Base-by-base conservation (phyloP, 495 filamentous ascomycete species). In the Astrothelium subdiscretum region DNA sequence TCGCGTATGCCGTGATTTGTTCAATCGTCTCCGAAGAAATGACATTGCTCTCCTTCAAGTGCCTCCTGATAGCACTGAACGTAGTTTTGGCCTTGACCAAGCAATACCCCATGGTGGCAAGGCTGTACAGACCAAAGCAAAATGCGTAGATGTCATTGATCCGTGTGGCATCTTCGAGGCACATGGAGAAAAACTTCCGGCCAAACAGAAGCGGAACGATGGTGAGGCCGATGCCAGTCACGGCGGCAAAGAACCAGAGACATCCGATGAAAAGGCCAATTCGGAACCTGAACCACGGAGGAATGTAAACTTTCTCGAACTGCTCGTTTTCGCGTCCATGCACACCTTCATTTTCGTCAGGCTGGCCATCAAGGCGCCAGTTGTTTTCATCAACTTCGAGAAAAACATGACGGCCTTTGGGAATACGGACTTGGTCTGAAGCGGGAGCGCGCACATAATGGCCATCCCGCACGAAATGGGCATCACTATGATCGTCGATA, bases 91-190 rank as follows among this genome's bases (percentile, higher is more conserved):
- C 57, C 26, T 65, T 59, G 29, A 60, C 31, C 24, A 81, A 65
- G 31, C 78, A 67, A 70, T 89, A 92, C 15, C 79, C 74, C 15
- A 82, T 68, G 4, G 81, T 81, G 59, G 88, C 88, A 29, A 94
- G 79, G 20, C 89, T 76, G 69, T 91, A 92, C 61, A 92, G 79
- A 22, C 94, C 94, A 40, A 90, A 83, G 57, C 89, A 94, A 72
- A 96, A 95, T 12, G 95, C 92, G 71, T 99, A 97, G 38, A 99
- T 86, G 71, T 99, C 94, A 72, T 97, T 97, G 70, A 90, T 85
- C 22, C 85, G 83, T 40, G 87, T 78, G 48, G 86, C 77, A 20
- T 75, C 70, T 18, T 88, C 87, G 54, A 94, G 82, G 20, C 88
- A 75, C 8, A 77, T 72, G 29, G 83, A 79, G 69, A 96, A 86